Evolutionary conservation across 495 filamentous ascomycete genomes (phyloP).

Genomic region (Trichocladium antarcticum): DNA sequence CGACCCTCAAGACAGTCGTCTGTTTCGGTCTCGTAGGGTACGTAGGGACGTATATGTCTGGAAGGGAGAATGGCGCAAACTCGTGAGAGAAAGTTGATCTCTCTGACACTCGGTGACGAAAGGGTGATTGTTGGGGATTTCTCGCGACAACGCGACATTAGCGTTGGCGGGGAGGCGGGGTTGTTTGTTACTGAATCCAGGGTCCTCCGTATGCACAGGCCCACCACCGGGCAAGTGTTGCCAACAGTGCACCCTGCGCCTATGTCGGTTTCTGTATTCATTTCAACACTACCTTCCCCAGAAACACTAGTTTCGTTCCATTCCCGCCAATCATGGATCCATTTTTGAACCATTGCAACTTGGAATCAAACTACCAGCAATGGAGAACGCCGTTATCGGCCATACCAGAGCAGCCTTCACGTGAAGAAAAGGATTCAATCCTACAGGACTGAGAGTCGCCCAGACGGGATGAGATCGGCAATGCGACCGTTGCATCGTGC

Average conservation of each 20-base stretch:
- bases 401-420: background rate
- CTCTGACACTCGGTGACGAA: background rate
- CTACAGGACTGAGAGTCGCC: background rate
- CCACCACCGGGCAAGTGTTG: background rate
- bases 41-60: background rate
- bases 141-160: background rate
- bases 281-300: background rate
- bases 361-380: background rate
- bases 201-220: background rate
- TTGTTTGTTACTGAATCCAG: too few relatives aligned
- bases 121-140: background rate
- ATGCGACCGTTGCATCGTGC: slow-evolving; percentile 5
- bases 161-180: too few relatives aligned
- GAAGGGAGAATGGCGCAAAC: background rate
- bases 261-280: too few relatives aligned
- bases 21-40: background rate
- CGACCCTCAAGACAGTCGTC: background rate
- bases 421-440: background rate
- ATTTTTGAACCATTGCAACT: background rate
- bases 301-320: background rate
- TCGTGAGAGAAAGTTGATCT: background rate
- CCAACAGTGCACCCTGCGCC: too few relatives aligned
- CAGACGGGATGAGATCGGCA: background rate
- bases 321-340: background rate
- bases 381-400: too few relatives aligned